Conservation (phyloP, 2,329 filamentous ascomycete species). For the Epichloe hybrida region DNA sequence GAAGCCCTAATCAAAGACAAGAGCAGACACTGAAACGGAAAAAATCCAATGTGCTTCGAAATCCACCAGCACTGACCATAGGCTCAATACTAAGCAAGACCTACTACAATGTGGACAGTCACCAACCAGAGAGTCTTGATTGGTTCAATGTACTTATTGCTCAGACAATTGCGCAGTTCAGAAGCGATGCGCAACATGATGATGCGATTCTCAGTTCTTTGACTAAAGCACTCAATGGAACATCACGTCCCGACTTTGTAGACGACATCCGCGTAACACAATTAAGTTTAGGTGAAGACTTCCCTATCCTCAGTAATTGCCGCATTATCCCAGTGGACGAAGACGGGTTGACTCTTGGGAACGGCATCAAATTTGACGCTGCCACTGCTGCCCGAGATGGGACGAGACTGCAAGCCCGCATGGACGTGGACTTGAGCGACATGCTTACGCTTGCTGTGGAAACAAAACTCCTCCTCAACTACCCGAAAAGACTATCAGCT, state of each 20-base stretch:
- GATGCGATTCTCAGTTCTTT: conserved; percentile 79
- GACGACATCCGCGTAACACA: conserved; percentile 92
- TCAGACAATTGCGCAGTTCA: conserved; percentile 90
- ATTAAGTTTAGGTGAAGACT: conserved; percentile 87
- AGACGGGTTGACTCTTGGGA: conserved; percentile 48
- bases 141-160: conserved; percentile 98
- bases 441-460: conserved; percentile 91
- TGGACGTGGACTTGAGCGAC: conserved; percentile 95
- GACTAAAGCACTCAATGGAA: conserved; percentile 76
- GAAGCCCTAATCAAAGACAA: conserved; percentile 28
- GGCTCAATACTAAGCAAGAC: conserved; percentile 90
- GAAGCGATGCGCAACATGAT: conserved; percentile 82
- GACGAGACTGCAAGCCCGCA: conserved; percentile 74
- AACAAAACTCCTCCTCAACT: conserved; percentile 88
- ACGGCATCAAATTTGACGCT: conserved; percentile 36
- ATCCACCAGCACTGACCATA: conserved; percentile 68
- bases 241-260: conserved; percentile 74
- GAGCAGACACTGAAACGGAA: conserved; percentile 42
- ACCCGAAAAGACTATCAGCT: conserved; percentile 77
- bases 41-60: conserved; percentile 61
- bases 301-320: conserved; percentile 97
- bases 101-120: conserved; percentile 90
- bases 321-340: conserved; percentile 85
- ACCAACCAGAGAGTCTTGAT: conserved; percentile 91
- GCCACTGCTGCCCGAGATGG: conserved; percentile 45